phyloP scores from a whole-genome alignment of 2,329 filamentous ascomycete genomes.

The Trichoderma sp. region DNA sequence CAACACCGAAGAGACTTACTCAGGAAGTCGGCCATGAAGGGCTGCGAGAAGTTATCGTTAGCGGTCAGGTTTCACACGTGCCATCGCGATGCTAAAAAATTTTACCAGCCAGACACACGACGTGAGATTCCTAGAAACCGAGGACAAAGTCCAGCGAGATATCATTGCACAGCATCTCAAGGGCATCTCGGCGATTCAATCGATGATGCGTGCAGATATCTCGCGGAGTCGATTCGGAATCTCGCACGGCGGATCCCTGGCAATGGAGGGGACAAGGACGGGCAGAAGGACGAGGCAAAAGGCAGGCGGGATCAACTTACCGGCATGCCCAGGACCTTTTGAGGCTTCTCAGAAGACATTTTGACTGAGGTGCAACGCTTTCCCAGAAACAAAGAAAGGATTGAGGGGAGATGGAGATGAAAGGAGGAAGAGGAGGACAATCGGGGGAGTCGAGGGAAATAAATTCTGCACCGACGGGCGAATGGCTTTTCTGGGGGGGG shows the following conservation, averaged over 20 bases:
- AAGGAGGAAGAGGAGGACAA: constrained; percentile 50
- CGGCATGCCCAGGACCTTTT: constrained; percentile 67
- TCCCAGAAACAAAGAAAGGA: constrained; percentile 55
- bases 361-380: constrained; percentile 48
- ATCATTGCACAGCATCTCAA: constrained; percentile 8
- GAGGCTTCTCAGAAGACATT: constrained; percentile 57
- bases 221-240: constrained; percentile 18
- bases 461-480: constrained; percentile 51
- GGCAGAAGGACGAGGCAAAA: constrained; percentile 32
- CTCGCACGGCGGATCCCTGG: constrained; percentile 24
- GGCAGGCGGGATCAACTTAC: constrained; percentile 51
- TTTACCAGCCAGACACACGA: constrained; percentile 22
- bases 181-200: constrained; percentile 28
- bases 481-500: constrained; percentile 47
- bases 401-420: constrained; percentile 63
- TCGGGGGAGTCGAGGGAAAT: constrained; percentile 47
- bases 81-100: constrained; percentile 11
- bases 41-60: constrained; percentile 52
- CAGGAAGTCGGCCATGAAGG: constrained; percentile 97
- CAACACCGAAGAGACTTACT: constrained; percentile 67
- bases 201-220: constrained; percentile 30
- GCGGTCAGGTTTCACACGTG: constrained; percentile 24
- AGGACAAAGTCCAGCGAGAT: neutral
- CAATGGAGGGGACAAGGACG: constrained; percentile 28
- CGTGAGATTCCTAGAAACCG: neutral